Evolutionary conservation across 108 stramenopile genomes (phyloP).

Genomic region (Tribonema minus): DNA sequence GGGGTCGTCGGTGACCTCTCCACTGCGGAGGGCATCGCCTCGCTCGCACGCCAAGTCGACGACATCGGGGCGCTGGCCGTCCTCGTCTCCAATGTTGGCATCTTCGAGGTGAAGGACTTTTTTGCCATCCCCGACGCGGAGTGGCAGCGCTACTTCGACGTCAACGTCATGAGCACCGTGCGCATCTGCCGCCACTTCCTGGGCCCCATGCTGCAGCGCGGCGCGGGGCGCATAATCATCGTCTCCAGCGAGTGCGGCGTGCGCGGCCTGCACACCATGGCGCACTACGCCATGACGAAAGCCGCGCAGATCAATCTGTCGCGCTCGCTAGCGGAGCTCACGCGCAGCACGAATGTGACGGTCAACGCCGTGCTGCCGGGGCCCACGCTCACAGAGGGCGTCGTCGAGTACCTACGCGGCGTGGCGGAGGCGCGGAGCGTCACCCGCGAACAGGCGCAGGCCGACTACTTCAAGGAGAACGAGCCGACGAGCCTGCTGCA

Average conservation of each 20-base stretch:
- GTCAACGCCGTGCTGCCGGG: conserved; percentile 15
- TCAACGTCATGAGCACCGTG: conserved; percentile 5
- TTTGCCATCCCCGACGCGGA: not conserved
- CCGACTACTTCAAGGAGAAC: not conserved
- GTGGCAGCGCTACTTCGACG: not conserved
- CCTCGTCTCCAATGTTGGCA: not conserved
- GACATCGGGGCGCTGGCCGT: not conserved
- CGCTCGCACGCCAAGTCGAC: not conserved
- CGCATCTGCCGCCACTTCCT: conserved; percentile 7
- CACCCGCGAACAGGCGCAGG: not conserved
- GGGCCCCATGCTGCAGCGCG: not conserved
- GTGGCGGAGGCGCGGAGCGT: not conserved
- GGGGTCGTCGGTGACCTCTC: not conserved
- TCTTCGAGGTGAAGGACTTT: conserved; percentile 4
- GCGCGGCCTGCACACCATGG: not conserved
- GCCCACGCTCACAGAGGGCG: conserved; percentile 3
- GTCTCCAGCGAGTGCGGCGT: conserved; percentile 5
- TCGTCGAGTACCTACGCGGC: not conserved
- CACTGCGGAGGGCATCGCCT: not conserved
- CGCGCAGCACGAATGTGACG: not conserved
- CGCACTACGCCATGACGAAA: conserved; percentile 1
- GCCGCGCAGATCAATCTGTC: conserved; percentile 4
- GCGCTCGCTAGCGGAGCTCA: conserved; percentile 1
- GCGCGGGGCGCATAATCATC: not conserved
- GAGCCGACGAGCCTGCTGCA: conserved; percentile 3